Evolutionary conservation across 495 filamentous ascomycete genomes (phyloP).

Genomic region (Xylaria nigripes): DNA sequence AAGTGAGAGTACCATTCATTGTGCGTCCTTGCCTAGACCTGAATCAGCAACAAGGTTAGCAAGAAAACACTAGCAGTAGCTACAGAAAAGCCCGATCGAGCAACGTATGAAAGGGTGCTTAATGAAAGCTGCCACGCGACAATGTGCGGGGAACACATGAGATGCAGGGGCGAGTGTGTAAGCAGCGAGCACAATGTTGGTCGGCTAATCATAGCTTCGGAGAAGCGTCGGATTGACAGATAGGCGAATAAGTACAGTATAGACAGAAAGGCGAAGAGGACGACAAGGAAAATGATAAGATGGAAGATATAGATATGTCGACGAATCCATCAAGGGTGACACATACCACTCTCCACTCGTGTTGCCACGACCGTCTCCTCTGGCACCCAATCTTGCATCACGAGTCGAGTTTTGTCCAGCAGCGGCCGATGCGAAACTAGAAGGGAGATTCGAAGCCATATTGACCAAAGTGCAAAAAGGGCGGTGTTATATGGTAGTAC

Average conservation of each 20-base stretch:
- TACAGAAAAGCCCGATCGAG: background rate
- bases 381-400: constrained; percentile 42
- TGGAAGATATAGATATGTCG: background rate
- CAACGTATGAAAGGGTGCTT: background rate
- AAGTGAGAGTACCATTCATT: constrained; percentile 78
- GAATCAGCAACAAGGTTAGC: constrained; percentile 5
- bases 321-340: background rate
- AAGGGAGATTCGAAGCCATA: constrained; percentile 72
- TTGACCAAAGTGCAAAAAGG: constrained; percentile 7
- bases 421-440: constrained; percentile 77
- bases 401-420: constrained; percentile 58
- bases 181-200: background rate
- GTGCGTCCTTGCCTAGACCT: constrained; percentile 44
- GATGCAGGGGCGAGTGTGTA: background rate
- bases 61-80: constrained; percentile 18
- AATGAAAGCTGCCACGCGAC: constrained; percentile 6
- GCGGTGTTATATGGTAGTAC: constrained; percentile 7
- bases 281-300: background rate
- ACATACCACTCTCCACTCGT: constrained; percentile 27
- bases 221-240: background rate
- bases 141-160: constrained; percentile 50
- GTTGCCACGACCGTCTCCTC: constrained; percentile 45
- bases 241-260: background rate
- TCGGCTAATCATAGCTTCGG: background rate
- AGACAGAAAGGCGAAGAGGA: background rate